Percentiles rank a stretch among this genome's conserved stretches.
Evolutionary conservation across 352 stramenopile species (phyloP).

Genomic region (Pythium monospermum): DNA sequence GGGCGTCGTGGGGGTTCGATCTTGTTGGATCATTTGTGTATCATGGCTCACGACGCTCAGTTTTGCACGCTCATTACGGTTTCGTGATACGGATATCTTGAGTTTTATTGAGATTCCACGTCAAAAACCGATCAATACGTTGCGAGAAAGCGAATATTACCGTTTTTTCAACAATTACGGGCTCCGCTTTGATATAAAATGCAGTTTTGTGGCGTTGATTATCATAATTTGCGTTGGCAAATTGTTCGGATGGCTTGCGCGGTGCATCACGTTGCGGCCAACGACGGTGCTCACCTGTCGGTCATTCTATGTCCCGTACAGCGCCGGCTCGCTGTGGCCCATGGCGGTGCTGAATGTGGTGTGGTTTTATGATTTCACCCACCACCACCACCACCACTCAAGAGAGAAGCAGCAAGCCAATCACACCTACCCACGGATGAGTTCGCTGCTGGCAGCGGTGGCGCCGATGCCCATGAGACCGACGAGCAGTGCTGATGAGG

Average conservation of each 20-base stretch:
- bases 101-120: slow-evolving; percentile 2
- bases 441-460: neutral
- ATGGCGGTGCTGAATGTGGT: slow-evolving; percentile 1
- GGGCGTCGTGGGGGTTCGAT: slow-evolving; percentile 13
- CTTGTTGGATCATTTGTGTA: slow-evolving; percentile 1
- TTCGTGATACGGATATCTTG: slow-evolving; percentile 14
- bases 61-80: slow-evolving; percentile 1
- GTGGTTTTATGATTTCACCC: no score
- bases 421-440: neutral
- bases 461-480: neutral
- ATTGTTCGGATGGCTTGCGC: neutral
- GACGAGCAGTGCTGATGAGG: neutral
- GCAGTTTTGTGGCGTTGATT: neutral
- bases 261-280: neutral
- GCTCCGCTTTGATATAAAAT: slow-evolving; percentile 4
- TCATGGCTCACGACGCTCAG: slow-evolving; percentile 10
- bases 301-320: slow-evolving; percentile 14
- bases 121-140: neutral
- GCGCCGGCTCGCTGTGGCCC: neutral
- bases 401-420: neutral
- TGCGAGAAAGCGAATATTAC: neutral
- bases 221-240: neutral
- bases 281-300: slow-evolving; percentile 4
- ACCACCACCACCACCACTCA: no score
- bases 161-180: slow-evolving; percentile 5